phyloP scores from a whole-genome alignment of 1,284 basidiomycete species.

The Irpex lacteus region DNA sequence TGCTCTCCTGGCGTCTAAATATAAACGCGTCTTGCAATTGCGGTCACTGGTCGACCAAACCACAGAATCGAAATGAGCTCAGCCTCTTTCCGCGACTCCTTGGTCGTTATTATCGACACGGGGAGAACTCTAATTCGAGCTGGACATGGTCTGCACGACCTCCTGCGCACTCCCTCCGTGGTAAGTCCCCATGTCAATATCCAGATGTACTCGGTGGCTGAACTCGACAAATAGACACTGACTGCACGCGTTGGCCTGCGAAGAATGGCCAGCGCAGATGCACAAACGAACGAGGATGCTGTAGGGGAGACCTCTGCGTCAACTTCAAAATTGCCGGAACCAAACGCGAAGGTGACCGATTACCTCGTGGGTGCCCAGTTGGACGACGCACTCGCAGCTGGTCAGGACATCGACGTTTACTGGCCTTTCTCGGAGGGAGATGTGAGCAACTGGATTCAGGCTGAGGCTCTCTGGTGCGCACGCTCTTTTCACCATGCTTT shows the following conservation, averaged over 20 bases:
- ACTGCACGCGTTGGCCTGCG: conserved; percentile 73
- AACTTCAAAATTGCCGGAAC: conserved; percentile 40
- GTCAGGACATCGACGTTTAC: conserved; percentile 70
- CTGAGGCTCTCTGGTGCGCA: conserved; percentile 86
- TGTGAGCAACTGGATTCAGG: conserved; percentile 84
- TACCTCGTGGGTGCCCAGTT: conserved; percentile 85
- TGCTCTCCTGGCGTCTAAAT: background rate
- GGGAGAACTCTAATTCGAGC: conserved; percentile 70
- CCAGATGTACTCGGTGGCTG: conserved; percentile 3
- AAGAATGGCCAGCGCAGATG: conserved; percentile 29
- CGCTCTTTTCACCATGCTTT: conserved; percentile 9
- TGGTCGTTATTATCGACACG: conserved; percentile 80
- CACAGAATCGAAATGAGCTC: conserved; percentile 22
- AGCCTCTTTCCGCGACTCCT: conserved; percentile 76
- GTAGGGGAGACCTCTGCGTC: conserved; percentile 35
- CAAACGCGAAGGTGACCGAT: conserved; percentile 59
- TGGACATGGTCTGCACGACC: conserved; percentile 78
- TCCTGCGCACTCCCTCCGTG: conserved; percentile 71
- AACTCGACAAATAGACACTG: conserved; percentile 50
- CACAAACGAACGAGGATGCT: conserved; percentile 16
- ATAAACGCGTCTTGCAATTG: background rate
- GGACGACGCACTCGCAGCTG: conserved; percentile 73
- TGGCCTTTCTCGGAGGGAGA: conserved; percentile 85
- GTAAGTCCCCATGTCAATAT: conserved; percentile 43
- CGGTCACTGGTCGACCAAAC: background rate